Evolutionary conservation across 2,329 filamentous ascomycete species (phyloP).

Genomic region (Nothopassalora personata): DNA sequence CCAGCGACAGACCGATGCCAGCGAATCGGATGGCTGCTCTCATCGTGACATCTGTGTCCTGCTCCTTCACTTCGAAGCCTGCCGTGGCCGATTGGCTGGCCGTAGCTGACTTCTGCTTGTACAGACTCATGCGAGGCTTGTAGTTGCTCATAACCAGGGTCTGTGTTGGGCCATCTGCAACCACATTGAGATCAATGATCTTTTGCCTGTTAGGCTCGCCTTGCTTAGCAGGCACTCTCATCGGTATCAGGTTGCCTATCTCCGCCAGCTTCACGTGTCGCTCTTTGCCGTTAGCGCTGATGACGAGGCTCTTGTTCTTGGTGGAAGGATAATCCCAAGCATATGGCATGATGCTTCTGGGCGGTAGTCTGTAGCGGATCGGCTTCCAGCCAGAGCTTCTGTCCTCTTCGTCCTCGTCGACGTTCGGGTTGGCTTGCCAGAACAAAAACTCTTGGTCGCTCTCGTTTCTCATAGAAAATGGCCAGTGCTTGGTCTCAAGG

Average conservation of each 20-base stretch:
- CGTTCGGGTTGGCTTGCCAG: conserved; percentile 86
- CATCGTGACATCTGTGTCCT: conserved; percentile 83
- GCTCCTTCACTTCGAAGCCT: conserved; percentile 89
- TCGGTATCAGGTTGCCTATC: conserved; percentile 90
- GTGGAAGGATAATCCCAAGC: conserved; percentile 98
- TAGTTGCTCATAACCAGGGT: conserved; percentile 92
- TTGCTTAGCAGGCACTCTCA: conserved; percentile 69
- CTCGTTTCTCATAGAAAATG: conserved; percentile 97
- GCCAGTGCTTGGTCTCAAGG: conserved; percentile 91
- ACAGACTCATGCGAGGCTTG: conserved; percentile 86
- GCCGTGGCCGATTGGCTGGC: conserved; percentile 56
- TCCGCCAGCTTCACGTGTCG: conserved; percentile 91
- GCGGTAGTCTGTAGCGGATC: conserved; percentile 84
- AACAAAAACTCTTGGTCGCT: conserved; percentile 96
- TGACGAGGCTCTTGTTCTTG: conserved; percentile 89
- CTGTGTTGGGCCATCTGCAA: conserved; percentile 91
- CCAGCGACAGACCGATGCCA: conserved; percentile 85
- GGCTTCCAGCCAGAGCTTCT: conserved; percentile 79
- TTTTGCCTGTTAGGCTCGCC: conserved; percentile 58
- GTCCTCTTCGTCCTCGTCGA: conserved; percentile 88
- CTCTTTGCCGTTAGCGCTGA: conserved; percentile 73
- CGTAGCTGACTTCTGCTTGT: conserved; percentile 59
- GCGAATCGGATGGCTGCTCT: conserved; percentile 81
- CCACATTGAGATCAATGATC: conserved; percentile 94
- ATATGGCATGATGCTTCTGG: conserved; percentile 97